Percentiles rank a stretch among this genome's conserved stretches.
phyloP scores from a whole-genome alignment of 345 rosid species.

The Eucalyptus albens region DNA sequence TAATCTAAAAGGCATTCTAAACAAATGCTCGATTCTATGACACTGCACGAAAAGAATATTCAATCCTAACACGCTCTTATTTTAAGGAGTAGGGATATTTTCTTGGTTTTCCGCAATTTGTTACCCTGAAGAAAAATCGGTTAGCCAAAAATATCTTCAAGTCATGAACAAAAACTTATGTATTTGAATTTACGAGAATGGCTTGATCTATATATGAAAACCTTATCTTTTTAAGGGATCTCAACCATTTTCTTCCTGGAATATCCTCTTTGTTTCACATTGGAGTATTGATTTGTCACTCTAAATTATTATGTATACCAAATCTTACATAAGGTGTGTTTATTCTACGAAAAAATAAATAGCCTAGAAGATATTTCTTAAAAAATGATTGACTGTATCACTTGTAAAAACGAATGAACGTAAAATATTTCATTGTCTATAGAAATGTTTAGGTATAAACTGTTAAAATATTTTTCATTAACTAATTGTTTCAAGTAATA shows the following conservation, averaged over 20 bases:
- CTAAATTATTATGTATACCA: accelerated
- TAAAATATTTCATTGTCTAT: no score
- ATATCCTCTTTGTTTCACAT: background rate
- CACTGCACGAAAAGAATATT: background rate
- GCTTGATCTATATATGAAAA: background rate
- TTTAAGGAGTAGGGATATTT: background rate
- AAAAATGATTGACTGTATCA: background rate
- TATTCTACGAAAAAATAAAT: accelerated
- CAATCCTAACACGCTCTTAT: background rate
- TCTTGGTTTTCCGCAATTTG: background rate
- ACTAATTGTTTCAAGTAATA: background rate
- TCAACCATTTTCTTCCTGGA: background rate
- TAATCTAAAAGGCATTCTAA: background rate
- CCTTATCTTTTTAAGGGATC: background rate
- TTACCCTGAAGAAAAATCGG: background rate
- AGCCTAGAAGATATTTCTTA: background rate
- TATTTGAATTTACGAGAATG: background rate
- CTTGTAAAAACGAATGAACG: background rate
- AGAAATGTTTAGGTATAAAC: no score
- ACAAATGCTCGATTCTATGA: background rate
- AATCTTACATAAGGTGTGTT: background rate
- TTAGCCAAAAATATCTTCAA: background rate
- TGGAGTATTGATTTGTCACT: background rate
- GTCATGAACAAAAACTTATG: background rate
- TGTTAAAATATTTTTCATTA: no score